These are phyloP conservation scores for Casuarina equisetifolia DNA, from an alignment of 306 rosid genomes.

Conservation along the genomic window DNA sequence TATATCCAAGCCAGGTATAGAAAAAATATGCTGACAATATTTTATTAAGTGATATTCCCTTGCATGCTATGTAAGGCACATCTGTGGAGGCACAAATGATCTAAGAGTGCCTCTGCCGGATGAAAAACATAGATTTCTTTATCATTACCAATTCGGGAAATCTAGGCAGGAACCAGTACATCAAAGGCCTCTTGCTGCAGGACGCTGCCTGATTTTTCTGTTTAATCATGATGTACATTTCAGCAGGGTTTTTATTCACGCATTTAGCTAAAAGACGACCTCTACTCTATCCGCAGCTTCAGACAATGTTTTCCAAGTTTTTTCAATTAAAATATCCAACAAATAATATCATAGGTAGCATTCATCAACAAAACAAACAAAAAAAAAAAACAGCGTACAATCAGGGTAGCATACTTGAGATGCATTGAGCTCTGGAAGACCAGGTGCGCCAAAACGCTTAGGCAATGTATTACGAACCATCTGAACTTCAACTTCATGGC, in stretches of 20 bases:
- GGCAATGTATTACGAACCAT: slow-evolving; percentile 98
- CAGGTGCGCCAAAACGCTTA: slow-evolving; percentile 99
- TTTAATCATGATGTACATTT: background rate
- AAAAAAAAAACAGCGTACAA: slow-evolving; percentile 6
- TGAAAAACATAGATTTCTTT: background rate
- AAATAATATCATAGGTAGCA: background rate
- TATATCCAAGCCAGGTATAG: background rate
- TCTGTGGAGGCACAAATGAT: background rate
- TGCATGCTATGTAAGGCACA: background rate
- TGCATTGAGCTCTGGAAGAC: slow-evolving; percentile 98
- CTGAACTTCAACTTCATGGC: slow-evolving; percentile 99
- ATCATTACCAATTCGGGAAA: background rate
- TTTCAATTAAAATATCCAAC: background rate
- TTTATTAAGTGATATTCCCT: background rate
- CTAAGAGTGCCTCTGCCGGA: background rate
- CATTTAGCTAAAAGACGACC: background rate
- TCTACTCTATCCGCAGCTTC: background rate
- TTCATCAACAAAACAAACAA: background rate
- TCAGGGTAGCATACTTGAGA: slow-evolving; percentile 71
- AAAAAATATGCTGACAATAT: background rate
- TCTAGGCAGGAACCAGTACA: background rate
- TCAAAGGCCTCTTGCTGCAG: background rate
- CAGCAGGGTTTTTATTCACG: background rate
- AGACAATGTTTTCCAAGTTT: background rate
- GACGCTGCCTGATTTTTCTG: background rate